Evolutionary conservation across 176 grass and related monocot genomes (phyloP).

Genomic region (Typha latifolia): DNA sequence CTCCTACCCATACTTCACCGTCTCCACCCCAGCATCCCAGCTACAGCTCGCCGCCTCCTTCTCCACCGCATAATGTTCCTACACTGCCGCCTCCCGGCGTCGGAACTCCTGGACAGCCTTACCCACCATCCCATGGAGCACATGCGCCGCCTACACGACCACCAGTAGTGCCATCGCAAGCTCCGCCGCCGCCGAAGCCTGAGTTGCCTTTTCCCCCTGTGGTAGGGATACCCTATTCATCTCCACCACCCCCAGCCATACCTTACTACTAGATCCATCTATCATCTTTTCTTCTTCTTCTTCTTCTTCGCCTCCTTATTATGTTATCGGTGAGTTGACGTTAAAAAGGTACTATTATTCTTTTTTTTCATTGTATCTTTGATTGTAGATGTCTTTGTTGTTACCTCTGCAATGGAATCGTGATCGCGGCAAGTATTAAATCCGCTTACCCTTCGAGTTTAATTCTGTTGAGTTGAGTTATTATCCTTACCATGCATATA

Average conservation of each 20-base stretch:
- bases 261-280: slow-evolving; percentile 5
- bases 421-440: too few relatives aligned
- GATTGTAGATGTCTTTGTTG: too few relatives aligned
- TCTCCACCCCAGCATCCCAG: slow-evolving; percentile 24
- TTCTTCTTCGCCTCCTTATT: not conserved
- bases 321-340: too few relatives aligned
- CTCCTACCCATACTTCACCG: slow-evolving; percentile 6
- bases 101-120: too few relatives aligned
- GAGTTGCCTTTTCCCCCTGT: not conserved
- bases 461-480: too few relatives aligned
- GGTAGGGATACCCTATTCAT: slow-evolving; percentile 16
- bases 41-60: slow-evolving; percentile 29
- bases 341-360: too few relatives aligned
- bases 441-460: too few relatives aligned
- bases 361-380: too few relatives aligned
- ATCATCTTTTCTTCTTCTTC: not conserved
- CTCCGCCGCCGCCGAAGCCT: not conserved
- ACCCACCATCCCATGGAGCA: not conserved
- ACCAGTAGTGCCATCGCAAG: not conserved
- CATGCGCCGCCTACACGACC: not conserved
- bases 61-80: not conserved
- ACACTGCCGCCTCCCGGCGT: slow-evolving; percentile 5
- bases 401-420: too few relatives aligned
- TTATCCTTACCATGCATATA: too few relatives aligned
- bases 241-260: slow-evolving; percentile 17